phyloP scores from a whole-genome alignment of 2,329 filamentous ascomycete species.

The Sarocladium strictum region DNA sequence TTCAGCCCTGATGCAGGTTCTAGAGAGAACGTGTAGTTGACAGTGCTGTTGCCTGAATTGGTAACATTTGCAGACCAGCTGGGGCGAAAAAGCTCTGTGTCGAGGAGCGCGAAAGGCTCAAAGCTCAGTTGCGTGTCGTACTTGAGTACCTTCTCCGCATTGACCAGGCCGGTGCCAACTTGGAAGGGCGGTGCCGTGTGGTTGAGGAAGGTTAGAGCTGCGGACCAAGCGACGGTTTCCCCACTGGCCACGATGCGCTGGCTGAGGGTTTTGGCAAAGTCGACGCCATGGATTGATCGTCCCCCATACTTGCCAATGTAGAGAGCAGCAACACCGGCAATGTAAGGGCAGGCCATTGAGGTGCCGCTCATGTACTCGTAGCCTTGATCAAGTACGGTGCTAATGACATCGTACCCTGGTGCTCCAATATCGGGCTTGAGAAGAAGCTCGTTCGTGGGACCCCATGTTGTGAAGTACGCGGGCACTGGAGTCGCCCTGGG shows the following conservation, averaged over 20 bases:
- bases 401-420: slow-evolving; percentile 44
- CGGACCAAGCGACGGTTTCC: slow-evolving; percentile 23
- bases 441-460: slow-evolving; percentile 43
- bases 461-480: slow-evolving; percentile 44
- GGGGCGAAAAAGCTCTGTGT: slow-evolving; percentile 36
- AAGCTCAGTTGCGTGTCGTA: slow-evolving; percentile 29
- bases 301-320: slow-evolving; percentile 37
- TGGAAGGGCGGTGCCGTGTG: slow-evolving; percentile 29
- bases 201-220: slow-evolving; percentile 16
- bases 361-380: slow-evolving; percentile 47
- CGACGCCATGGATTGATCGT: slow-evolving; percentile 29
- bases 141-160: slow-evolving; percentile 36
- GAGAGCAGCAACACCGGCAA: slow-evolving; percentile 44
- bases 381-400: slow-evolving; percentile 35
- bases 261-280: slow-evolving; percentile 25
- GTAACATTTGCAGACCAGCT: slow-evolving; percentile 32
- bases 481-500: slow-evolving; percentile 26
- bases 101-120: slow-evolving; percentile 41
- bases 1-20: slow-evolving; percentile 35
- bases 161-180: slow-evolving; percentile 41
- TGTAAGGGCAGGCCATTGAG: slow-evolving; percentile 50
- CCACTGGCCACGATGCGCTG: slow-evolving; percentile 30
- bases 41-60: slow-evolving; percentile 33
- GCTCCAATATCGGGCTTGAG: slow-evolving; percentile 45
- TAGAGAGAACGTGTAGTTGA: slow-evolving; percentile 34